Conservation (phyloP, 1,284 basidiomycete genomes). For the Golubevia pallescens region DNA sequence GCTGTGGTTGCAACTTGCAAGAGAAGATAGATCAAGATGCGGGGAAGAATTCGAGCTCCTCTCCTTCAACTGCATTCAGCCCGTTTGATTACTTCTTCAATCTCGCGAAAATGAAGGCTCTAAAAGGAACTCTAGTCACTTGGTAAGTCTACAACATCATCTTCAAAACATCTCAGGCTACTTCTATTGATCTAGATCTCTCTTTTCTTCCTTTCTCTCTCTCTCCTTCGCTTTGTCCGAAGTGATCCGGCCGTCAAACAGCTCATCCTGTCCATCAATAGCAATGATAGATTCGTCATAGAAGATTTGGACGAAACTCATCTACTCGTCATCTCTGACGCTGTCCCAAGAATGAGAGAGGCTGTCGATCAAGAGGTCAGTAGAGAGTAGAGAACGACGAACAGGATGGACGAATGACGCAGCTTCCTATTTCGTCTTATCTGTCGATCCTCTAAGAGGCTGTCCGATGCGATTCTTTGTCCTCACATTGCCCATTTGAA, state of each 20-base stretch:
- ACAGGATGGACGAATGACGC: too few relatives aligned
- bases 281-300: slow-evolving; percentile 74
- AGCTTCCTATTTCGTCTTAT: too few relatives aligned
- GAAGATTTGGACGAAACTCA: slow-evolving; percentile 86
- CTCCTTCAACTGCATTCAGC: too few relatives aligned
- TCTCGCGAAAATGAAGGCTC: slow-evolving; percentile 70
- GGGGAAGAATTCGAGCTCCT: too few relatives aligned
- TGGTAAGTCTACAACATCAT: slow-evolving; percentile 68
- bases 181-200: background rate
- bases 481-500: too few relatives aligned
- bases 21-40: too few relatives aligned
- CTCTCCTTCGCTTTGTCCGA: slow-evolving; percentile 4
- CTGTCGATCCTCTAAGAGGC: too few relatives aligned
- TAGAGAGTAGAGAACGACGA: slow-evolving; percentile 10
- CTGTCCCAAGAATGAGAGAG: slow-evolving; percentile 75
- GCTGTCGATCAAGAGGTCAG: slow-evolving; percentile 79
- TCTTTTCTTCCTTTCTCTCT: slow-evolving; percentile 3
- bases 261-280: slow-evolving; percentile 81
- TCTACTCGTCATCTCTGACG: slow-evolving; percentile 79
- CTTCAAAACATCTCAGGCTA: slow-evolving; percentile 4
- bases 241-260: slow-evolving; percentile 90
- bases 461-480: too few relatives aligned
- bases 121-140: slow-evolving; percentile 76
- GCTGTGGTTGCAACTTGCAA: too few relatives aligned
- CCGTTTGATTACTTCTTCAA: too few relatives aligned